Conservation (phyloP, 139 green algal genomes). For the Volvox reticuliferus region DNA sequence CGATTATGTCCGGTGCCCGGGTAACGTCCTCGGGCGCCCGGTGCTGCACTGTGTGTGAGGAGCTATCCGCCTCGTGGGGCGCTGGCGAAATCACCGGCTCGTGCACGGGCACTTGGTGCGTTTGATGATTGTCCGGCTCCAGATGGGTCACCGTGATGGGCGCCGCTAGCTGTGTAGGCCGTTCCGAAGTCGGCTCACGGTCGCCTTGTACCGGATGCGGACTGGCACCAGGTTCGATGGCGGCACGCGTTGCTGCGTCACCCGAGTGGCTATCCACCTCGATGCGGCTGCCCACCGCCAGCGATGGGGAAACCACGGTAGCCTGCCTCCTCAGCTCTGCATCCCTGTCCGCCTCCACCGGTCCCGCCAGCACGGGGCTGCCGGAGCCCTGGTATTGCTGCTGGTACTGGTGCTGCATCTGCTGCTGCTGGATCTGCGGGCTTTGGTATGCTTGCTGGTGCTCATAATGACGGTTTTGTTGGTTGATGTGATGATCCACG, state of each 20-base stretch:
- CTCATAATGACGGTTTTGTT: neutral
- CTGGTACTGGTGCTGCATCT: neutral
- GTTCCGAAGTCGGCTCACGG: neutral
- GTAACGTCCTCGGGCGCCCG: neutral
- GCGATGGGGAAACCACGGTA: neutral
- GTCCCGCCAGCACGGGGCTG: neutral
- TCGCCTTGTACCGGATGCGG: neutral
- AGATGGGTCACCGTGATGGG: neutral
- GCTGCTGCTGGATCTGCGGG: neutral
- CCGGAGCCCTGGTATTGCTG: neutral
- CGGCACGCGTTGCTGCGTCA: neutral
- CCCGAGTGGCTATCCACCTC: neutral
- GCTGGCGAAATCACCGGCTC: neutral
- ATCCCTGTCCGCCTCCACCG: constrained; percentile 1
- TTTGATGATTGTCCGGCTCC: constrained; percentile 13
- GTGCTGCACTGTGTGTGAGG: neutral
- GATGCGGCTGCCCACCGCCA: constrained; percentile 23
- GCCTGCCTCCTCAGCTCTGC: neutral
- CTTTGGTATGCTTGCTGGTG: neutral
- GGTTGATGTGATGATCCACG: neutral
- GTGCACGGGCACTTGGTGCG: neutral
- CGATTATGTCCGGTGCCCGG: neutral
- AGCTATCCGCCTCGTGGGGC: constrained; percentile 15
- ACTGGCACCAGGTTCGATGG: constrained; percentile 9
- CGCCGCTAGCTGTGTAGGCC: neutral